Evolutionary conservation across 2,329 filamentous ascomycete genomes (phyloP).

Genomic region (Botryotinia convoluta): DNA sequence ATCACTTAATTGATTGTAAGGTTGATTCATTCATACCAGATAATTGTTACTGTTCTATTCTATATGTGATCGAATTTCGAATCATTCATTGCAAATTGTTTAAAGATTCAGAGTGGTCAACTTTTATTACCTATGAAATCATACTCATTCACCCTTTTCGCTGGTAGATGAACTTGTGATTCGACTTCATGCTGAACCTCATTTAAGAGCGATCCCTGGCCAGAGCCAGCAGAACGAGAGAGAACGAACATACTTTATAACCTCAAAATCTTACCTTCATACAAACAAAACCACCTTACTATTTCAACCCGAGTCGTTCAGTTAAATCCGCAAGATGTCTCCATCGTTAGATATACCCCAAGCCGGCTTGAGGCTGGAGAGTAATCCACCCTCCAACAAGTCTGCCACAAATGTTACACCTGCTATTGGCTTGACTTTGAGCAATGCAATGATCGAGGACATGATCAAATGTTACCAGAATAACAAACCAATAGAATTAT

Average conservation of each 20-base stretch:
- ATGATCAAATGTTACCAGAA: slow-evolving; percentile 60
- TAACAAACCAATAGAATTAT: slow-evolving; percentile 56
- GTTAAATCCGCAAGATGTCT: slow-evolving; percentile 10
- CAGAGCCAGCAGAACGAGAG: slow-evolving; percentile 12
- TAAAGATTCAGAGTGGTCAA: not conserved
- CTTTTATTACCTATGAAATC: not conserved
- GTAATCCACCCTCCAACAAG: slow-evolving; percentile 15
- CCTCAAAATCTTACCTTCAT: not conserved
- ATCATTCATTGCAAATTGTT: slow-evolving; percentile 8
- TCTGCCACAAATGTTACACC: slow-evolving; percentile 2
- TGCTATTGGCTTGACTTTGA: slow-evolving; percentile 52
- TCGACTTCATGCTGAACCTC: slow-evolving; percentile 21
- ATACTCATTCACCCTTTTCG: slow-evolving; percentile 9
- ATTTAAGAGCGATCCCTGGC: slow-evolving; percentile 11
- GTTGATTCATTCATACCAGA: slow-evolving; percentile 1
- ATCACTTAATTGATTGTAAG: slow-evolving; percentile 11
- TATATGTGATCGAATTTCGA: not conserved
- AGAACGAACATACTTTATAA: not conserved
- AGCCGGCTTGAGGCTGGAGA: slow-evolving; percentile 19
- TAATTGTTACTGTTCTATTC: not conserved
- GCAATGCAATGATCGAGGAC: slow-evolving; percentile 56
- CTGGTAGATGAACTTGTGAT: slow-evolving; percentile 12
- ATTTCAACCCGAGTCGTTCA: not conserved
- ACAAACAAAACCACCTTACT: not conserved
- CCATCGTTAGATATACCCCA: slow-evolving; percentile 17